phyloP scores from a whole-genome alignment of 345 rosid genomes.

The Camelina laxa region DNA sequence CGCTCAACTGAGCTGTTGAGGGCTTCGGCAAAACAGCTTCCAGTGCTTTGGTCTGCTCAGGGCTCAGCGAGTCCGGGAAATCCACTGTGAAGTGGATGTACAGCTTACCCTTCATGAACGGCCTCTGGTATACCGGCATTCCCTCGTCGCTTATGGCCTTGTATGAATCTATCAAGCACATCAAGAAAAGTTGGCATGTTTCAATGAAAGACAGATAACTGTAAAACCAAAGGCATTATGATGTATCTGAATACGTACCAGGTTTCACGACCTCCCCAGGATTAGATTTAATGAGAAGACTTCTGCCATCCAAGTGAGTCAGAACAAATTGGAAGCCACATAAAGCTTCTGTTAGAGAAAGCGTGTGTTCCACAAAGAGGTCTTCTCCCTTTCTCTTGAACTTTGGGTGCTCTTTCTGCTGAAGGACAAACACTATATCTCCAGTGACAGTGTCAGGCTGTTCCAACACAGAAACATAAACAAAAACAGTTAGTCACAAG shows the following conservation, averaged over 20 bases:
- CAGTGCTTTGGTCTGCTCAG: slow-evolving; percentile 59
- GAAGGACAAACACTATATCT: slow-evolving; percentile 72
- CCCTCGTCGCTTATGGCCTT: slow-evolving; percentile 81
- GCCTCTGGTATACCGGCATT: slow-evolving; percentile 71
- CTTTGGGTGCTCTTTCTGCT: slow-evolving; percentile 71
- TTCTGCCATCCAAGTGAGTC: slow-evolving; percentile 75
- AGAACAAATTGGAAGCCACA: slow-evolving; percentile 75
- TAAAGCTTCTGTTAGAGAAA: slow-evolving; percentile 72
- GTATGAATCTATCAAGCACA: slow-evolving; percentile 53
- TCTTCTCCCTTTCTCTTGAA: slow-evolving; percentile 82
- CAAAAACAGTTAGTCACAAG: neutral
- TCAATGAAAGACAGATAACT: neutral
- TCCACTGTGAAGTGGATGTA: slow-evolving; percentile 71
- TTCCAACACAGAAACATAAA: slow-evolving; percentile 2
- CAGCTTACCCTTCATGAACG: slow-evolving; percentile 79
- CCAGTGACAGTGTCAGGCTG: slow-evolving; percentile 82
- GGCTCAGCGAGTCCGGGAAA: slow-evolving; percentile 58
- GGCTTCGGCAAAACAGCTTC: slow-evolving; percentile 58
- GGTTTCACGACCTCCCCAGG: slow-evolving; percentile 81
- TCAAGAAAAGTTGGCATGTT: neutral
- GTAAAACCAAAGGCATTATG: neutral
- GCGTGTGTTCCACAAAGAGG: slow-evolving; percentile 70
- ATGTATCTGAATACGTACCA: slow-evolving; percentile 44
- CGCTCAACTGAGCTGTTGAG: slow-evolving; percentile 52
- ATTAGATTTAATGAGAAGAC: slow-evolving; percentile 72